Evolutionary conservation across 805 yeast genomes (phyloP).

Genomic region (Nakazawaea holstii): DNA sequence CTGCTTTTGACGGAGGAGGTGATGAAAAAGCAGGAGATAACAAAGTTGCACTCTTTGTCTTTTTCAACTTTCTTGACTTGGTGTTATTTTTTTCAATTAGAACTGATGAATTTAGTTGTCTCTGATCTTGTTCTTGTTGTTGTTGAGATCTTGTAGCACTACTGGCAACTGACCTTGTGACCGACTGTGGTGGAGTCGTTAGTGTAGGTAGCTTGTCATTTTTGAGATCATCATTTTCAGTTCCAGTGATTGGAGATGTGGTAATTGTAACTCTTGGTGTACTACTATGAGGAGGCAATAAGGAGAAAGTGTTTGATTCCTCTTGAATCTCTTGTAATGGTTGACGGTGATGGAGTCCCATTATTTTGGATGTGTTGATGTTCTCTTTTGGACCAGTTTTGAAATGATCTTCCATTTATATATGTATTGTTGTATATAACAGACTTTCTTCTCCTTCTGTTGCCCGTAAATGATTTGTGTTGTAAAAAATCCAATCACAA

Average conservation of each 20-base stretch:
- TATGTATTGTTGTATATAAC: not conserved
- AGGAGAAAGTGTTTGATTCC: not conserved
- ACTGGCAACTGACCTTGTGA: conserved; percentile 15
- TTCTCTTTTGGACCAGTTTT: not conserved
- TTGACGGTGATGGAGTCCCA: conserved; percentile 6
- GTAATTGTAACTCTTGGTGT: conserved; percentile 6
- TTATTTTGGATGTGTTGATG: not conserved
- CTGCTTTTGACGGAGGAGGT: conserved; percentile 23
- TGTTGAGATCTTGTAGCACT: conserved; percentile 7
- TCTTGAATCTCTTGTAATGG: conserved; percentile 7
- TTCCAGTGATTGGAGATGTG: conserved; percentile 3
- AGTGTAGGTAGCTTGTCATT: conserved; percentile 12
- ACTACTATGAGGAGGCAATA: not conserved
- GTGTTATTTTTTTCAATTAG: not conserved
- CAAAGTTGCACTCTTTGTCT: conserved; percentile 10
- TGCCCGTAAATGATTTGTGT: not conserved
- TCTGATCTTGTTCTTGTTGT: not conserved
- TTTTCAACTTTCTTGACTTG: conserved; percentile 4
- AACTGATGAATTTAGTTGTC: too few relatives aligned
- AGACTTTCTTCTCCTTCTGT: not conserved
- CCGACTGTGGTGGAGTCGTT: conserved; percentile 33
- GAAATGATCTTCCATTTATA: not conserved
- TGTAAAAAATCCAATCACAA: too few relatives aligned
- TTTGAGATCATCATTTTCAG: not conserved
- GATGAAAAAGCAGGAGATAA: conserved; percentile 42